Evolutionary conservation across 2,329 filamentous ascomycete species (phyloP).

Genomic region (Elsinoe arachidis): DNA sequence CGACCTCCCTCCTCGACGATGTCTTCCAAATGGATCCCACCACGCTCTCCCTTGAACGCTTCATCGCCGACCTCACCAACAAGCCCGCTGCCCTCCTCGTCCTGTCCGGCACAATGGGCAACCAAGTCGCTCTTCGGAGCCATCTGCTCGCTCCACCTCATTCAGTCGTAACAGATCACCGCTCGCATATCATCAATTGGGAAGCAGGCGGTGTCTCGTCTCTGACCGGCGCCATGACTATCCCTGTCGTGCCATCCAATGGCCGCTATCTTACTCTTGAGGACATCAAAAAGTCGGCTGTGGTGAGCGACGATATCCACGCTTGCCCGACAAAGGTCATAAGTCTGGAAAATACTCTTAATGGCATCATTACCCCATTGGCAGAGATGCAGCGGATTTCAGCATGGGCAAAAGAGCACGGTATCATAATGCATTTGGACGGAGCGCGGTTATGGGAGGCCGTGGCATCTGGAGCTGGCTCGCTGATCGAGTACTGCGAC

Average conservation of each 20-base stretch:
- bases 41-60: constrained; percentile 65
- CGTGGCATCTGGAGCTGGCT: constrained; percentile 59
- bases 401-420: constrained; percentile 53
- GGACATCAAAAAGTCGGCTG: constrained; percentile 59
- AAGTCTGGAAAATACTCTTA: constrained; percentile 76
- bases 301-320: constrained; percentile 64
- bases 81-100: constrained; percentile 75
- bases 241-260: constrained; percentile 60
- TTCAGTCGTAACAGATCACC: constrained; percentile 67
- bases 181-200: constrained; percentile 67
- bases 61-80: constrained; percentile 62
- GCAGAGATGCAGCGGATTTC: constrained; percentile 61
- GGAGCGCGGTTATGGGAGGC: constrained; percentile 78
- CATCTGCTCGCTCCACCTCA: constrained; percentile 74
- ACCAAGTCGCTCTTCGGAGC: constrained; percentile 72
- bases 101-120: constrained; percentile 88
- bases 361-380: constrained; percentile 70
- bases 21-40: constrained; percentile 73
- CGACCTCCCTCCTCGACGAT: constrained; percentile 71
- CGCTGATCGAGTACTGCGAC: constrained; percentile 56
- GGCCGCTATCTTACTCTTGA: constrained; percentile 65
- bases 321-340: constrained; percentile 73
- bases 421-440: constrained; percentile 66
- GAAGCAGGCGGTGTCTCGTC: constrained; percentile 61
- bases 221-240: constrained; percentile 62